phyloP scores from a whole-genome alignment of 2,329 filamentous ascomycete genomes.

The Hypoxylon sp. region DNA sequence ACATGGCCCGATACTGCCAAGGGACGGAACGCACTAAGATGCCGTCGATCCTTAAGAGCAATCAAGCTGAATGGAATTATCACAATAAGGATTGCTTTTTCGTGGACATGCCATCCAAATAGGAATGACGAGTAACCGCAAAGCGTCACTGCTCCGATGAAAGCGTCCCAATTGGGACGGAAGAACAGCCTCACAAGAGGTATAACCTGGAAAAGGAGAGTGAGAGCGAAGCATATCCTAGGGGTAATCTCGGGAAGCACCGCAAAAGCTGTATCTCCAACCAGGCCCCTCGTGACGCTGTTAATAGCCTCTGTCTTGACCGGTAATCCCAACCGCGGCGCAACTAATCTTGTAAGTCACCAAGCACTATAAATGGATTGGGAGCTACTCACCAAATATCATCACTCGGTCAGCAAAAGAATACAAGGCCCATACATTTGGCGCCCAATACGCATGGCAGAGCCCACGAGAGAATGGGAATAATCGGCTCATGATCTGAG shows the following conservation, averaged over 20 bases:
- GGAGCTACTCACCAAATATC: constrained; percentile 74
- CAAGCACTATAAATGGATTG: not conserved
- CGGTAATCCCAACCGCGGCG: constrained; percentile 78
- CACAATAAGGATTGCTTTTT: constrained; percentile 93
- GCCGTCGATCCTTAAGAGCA: constrained; percentile 86
- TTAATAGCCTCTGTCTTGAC: constrained; percentile 79
- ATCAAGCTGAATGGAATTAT: constrained; percentile 96
- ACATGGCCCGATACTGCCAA: constrained; percentile 94
- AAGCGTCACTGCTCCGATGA: constrained; percentile 87
- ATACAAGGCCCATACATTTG: constrained; percentile 96
- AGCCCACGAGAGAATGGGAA: constrained; percentile 95
- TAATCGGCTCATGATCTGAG: constrained; percentile 82
- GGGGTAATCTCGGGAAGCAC: constrained; percentile 89
- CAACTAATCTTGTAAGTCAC: constrained; percentile 65
- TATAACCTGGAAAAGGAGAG: constrained; percentile 81
- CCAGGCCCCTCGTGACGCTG: constrained; percentile 90
- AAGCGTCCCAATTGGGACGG: constrained; percentile 84
- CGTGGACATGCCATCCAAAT: constrained; percentile 98
- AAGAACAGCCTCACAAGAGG: constrained; percentile 84
- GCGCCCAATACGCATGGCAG: constrained; percentile 98
- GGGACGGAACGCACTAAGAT: constrained; percentile 90
- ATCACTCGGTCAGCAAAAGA: constrained; percentile 87
- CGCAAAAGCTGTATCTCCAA: constrained; percentile 93
- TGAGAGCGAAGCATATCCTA: constrained; percentile 80
- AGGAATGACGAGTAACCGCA: constrained; percentile 97